phyloP scores from a whole-genome alignment of 2,329 filamentous ascomycete species.

The Penicillium freii region DNA sequence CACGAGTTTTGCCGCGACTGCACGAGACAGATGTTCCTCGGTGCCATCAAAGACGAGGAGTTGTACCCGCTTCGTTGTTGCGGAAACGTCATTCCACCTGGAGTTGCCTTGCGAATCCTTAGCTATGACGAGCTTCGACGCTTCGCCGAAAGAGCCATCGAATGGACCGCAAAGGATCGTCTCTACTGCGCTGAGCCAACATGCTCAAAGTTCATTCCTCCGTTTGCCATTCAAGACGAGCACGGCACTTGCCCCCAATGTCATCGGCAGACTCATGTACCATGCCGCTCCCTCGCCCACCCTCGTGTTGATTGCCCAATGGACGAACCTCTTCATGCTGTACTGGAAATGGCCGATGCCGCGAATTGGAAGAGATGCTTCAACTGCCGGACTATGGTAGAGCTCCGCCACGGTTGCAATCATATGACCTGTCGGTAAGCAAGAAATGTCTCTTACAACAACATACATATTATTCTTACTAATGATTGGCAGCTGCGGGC shows the following conservation, averaged over 20 bases:
- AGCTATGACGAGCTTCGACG: slow-evolving; percentile 10
- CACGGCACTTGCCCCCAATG: slow-evolving; percentile 16
- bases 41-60: slow-evolving; percentile 18
- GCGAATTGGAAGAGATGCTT: slow-evolving; percentile 16
- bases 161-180: slow-evolving; percentile 14
- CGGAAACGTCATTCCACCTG: slow-evolving; percentile 5
- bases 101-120: slow-evolving; percentile 5
- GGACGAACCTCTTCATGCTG: slow-evolving; percentile 10
- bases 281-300: slow-evolving; percentile 17
- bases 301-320: slow-evolving; percentile 17
- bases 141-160: slow-evolving; percentile 14
- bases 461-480: background rate
- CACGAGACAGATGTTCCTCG: slow-evolving; percentile 12
- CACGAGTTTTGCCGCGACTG: slow-evolving; percentile 9
- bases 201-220: slow-evolving; percentile 23
- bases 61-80: slow-evolving; percentile 22
- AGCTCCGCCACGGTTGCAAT: slow-evolving; percentile 14
- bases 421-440: slow-evolving; percentile 21
- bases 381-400: slow-evolving; percentile 17
- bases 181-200: slow-evolving; percentile 22
- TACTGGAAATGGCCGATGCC: slow-evolving; percentile 10
- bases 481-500: slow-evolving; percentile 8
- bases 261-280: slow-evolving; percentile 14
- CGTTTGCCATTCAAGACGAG: slow-evolving; percentile 7
- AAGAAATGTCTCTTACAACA: background rate